Evolutionary conservation across 768 basidiomycete genomes (phyloP), one percentile per base, ranked within the genome.

Genomic region (Lactifluus subvellereus): DNA sequence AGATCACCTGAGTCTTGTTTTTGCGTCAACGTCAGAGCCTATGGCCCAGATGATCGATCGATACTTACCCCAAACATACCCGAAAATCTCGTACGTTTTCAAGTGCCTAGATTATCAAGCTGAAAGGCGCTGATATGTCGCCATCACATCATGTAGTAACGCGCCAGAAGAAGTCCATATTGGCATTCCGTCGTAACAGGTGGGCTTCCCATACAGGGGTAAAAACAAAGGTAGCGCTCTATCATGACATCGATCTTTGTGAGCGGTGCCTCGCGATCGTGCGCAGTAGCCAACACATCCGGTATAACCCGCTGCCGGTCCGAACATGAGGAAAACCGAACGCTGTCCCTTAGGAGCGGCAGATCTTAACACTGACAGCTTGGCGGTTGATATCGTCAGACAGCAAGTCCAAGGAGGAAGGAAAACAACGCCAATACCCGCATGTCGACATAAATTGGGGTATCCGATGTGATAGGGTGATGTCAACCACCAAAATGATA

Each of bases 241-340:
- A 37, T 37, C 18, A 20, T 37, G 45, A 9, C 45, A 45, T 9
- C 8, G 8, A 9, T 27, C 11, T 13, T 48, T 22, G 56, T 1
- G 43, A 27, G 32, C 43, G 56, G 30, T 10, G 33, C 32, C 56
- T n/a, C 32, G 32, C 13, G 55, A 10, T 13, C 9, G n/a, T 27
- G 27, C 27, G 27, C 30, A 13, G 11, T 10, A 22, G 13, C 37
- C 38, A 42, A 18, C 40, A 16, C 18, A 40, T n/a, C 42, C 30
- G 32, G 18, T 13, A 35, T n/a, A 57, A 35, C 3, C 20, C 30
- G 6, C 18, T 9, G 20, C 33, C 40, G 18, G 58, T 33, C 30
- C 18, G 58, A 35, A 52, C 22, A n/a, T 20, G 50, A 52, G 30
- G 50, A 43, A n/a, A 42, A 59, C 38, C 58, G 58, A 59, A 59